Base-by-base conservation (phyloP, 2,329 filamentous ascomycete species). In the Lizonia empirigonia region DNA sequence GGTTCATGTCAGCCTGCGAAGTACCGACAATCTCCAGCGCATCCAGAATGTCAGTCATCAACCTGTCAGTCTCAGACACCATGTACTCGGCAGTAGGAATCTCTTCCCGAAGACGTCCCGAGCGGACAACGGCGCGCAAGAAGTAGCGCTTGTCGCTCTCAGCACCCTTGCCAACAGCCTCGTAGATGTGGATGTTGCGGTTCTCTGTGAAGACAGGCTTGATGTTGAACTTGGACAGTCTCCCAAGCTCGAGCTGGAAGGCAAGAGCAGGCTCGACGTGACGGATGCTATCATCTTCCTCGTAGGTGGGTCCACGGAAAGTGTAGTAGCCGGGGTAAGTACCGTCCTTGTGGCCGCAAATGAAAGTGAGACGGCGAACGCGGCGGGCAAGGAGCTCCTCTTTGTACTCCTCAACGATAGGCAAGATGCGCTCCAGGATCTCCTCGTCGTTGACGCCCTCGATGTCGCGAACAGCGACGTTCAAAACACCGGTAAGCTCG, bases 111-210 rank as follows among this genome's bases (percentile, higher is more conserved):
- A 99, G 87, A 71, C 93, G 90, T 39, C 94, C 94, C 56, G 94
- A 91, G 65, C 94, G 87, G 62, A 99, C 95, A 38, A 97, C 90
- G 53, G 93, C 93, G 74, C 94, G 91, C 41, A 94, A 94, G 75
- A 99, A 99, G 84, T 97, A 99, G 63, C 94, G 89, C 85, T 97
- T 97, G 77, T 99, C 94, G 49, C 90, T 92, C 72, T 97, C 92
- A 30, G 92, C 89, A 40, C 89, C 89, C 81, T 97, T 99, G 70
- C 94, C 94, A 66, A 96, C 80, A 62, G 90, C 94, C 81, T 97
- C 92, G 77, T 97, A 99, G 53, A 99, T 92, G 80, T 99, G 94
- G 60, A 99, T 97, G 77, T 96, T 97, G 71, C 95, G 89, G 82
- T 99, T 99, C 77, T 97, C 92, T 0, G 94, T 97, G 78, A 99